These are phyloP conservation scores for Umbelopsis sp. DNA, from an alignment of 192 early-diverging fungal species.

Conservation along the genomic window DNA sequence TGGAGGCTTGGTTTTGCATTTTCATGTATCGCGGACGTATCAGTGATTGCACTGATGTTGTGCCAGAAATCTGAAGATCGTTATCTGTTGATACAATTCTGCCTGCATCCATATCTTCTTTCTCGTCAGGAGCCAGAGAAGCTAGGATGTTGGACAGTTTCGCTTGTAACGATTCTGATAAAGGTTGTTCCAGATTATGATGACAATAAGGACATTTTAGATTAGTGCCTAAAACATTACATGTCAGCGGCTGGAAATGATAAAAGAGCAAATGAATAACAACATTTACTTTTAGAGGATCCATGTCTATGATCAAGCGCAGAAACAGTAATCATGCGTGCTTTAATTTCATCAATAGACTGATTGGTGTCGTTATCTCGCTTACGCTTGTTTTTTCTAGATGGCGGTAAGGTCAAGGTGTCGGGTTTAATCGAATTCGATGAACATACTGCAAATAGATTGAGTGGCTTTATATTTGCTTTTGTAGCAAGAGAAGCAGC, in stretches of 20 bases:
- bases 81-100: neutral
- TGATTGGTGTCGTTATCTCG: neutral
- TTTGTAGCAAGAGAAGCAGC: neutral
- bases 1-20: neutral
- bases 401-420: neutral
- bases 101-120: neutral
- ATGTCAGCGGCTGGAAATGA: neutral
- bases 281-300: neutral
- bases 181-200: neutral
- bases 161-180: conserved; percentile 3
- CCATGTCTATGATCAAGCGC: neutral
- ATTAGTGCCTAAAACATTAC: neutral
- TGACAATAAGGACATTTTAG: conserved; percentile 23
- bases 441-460: neutral
- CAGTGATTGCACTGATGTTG: conserved; percentile 4
- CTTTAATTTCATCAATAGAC: conserved; percentile 6
- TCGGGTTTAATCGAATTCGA: neutral
- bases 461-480: neutral
- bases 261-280: neutral
- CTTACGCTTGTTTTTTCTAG: neutral
- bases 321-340: conserved; percentile 3
- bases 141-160: neutral
- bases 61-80: neutral
- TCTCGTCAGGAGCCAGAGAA: neutral
- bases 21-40: conserved; percentile 1